A percentile compares a stretch with the other conserved stretches of the same genome.
phyloP scores from a whole-genome alignment of 192 early-diverging fungal genomes.

The Coemansia biformis region DNA sequence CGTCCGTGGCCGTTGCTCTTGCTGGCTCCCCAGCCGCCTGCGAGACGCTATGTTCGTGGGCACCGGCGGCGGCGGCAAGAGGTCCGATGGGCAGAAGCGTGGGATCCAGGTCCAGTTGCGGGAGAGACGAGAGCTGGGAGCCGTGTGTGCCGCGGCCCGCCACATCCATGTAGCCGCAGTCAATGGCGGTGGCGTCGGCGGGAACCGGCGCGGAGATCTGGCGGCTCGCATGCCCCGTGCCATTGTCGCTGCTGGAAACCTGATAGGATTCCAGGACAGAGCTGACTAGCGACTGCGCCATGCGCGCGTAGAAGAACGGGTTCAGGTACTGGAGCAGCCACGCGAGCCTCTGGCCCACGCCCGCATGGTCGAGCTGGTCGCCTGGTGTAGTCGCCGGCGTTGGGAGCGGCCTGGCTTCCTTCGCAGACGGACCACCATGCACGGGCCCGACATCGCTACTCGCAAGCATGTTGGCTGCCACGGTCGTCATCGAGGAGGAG shows the following conservation, averaged over 20 bases:
- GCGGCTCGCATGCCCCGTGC: background rate
- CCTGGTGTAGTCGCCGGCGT: slow-evolving; percentile 26
- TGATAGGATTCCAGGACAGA: slow-evolving; percentile 24
- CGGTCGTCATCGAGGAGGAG: background rate
- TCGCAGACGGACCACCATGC: too few species aligned
- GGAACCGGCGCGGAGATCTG: slow-evolving; percentile 9
- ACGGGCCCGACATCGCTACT: background rate
- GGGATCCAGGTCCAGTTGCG: slow-evolving; percentile 3
- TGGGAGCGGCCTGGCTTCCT: slow-evolving; percentile 20
- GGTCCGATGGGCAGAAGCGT: background rate
- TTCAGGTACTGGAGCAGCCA: slow-evolving; percentile 38
- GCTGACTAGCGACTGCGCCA: slow-evolving; percentile 33
- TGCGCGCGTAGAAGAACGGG: slow-evolving; percentile 42
- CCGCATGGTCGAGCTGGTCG: slow-evolving; percentile 1
- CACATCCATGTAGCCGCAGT: slow-evolving; percentile 4
- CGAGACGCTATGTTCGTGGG: too few species aligned
- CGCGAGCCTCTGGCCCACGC: slow-evolving; percentile 15
- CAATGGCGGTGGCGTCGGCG: slow-evolving; percentile 20
- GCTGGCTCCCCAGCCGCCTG: too few species aligned
- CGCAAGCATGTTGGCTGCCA: background rate
- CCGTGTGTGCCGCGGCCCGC: too few species aligned
- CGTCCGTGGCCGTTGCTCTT: too few species aligned
- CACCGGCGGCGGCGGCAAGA: background rate
- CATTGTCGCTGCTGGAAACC: background rate
- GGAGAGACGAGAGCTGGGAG: background rate